Conservation (phyloP, 2,329 filamentous ascomycete species). For the Orbilia quercus region DNA sequence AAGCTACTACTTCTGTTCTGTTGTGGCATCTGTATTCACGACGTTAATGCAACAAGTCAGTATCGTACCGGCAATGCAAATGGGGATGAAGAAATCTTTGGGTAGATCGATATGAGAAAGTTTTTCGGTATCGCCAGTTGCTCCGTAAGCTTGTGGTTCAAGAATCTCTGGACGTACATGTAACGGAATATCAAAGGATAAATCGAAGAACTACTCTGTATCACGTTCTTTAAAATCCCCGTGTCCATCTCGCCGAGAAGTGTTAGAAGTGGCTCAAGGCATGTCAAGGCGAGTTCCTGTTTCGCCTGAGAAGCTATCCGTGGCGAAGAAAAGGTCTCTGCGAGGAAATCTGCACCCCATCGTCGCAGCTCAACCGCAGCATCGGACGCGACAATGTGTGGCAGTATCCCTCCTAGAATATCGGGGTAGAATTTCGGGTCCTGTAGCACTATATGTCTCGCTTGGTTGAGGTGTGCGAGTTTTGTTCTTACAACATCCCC, state of each 20-base stretch:
- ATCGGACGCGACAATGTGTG: constrained; percentile 79
- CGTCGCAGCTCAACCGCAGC: constrained; percentile 81
- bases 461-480: constrained; percentile 87
- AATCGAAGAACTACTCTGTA: constrained; percentile 89
- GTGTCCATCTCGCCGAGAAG: constrained; percentile 80
- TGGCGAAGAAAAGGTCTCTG: constrained; percentile 95
- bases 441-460: constrained; percentile 86
- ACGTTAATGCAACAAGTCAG: background rate
- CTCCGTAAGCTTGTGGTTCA: constrained; percentile 7
- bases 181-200: constrained; percentile 92
- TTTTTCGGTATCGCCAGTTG: background rate
- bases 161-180: constrained; percentile 74
- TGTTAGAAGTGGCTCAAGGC: constrained; percentile 79
- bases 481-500: constrained; percentile 74
- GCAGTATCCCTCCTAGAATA: constrained; percentile 91
- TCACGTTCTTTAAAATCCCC: constrained; percentile 82
- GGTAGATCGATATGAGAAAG: constrained; percentile 1
- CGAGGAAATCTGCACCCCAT: constrained; percentile 96
- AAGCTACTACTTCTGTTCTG: constrained; percentile 80
- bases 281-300: constrained; percentile 77
- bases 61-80: constrained; percentile 58
- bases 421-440: constrained; percentile 90
- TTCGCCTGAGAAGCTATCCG: constrained; percentile 80
- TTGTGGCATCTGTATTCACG: constrained; percentile 78
- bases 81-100: background rate